A percentile compares a stretch with the other conserved stretches of the same genome.
Conservation (phyloP, 1,139 yeast species). For the Taiozyma sp. region DNA sequence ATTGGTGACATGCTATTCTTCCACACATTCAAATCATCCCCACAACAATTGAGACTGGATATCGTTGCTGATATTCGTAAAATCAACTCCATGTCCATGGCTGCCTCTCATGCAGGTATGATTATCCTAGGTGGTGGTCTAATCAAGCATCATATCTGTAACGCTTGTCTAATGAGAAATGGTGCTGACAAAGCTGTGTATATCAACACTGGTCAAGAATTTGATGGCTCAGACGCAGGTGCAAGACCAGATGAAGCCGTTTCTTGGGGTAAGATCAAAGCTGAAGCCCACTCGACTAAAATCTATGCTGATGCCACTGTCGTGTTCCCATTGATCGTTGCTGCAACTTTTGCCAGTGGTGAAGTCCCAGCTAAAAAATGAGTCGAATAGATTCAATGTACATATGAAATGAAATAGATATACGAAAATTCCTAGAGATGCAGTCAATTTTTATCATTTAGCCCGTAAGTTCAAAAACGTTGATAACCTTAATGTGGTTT, state of each 20-base stretch:
- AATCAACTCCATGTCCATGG: conserved; percentile 92
- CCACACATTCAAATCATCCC: conserved; percentile 94
- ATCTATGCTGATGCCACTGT: conserved; percentile 95
- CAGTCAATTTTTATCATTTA: neutral
- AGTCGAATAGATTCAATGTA: neutral
- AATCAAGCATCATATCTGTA: conserved; percentile 94
- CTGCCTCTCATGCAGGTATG: conserved; percentile 95
- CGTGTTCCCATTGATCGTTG: conserved; percentile 93
- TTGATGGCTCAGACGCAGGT: conserved; percentile 98
- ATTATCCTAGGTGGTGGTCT: conserved; percentile 94
- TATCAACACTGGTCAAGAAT: conserved; percentile 97
- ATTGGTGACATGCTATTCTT: conserved; percentile 98
- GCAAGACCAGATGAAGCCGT: conserved; percentile 99
- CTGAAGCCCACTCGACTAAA: conserved; percentile 87
- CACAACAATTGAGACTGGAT: conserved; percentile 83
- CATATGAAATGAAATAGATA: neutral
- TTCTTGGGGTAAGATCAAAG: conserved; percentile 97
- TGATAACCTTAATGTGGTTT: too few species aligned
- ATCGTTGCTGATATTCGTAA: conserved; percentile 90
- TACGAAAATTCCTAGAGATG: too few species aligned
- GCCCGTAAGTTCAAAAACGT: too few species aligned
- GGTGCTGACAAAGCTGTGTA: conserved; percentile 98
- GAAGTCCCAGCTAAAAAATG: conserved; percentile 19
- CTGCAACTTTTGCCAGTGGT: conserved; percentile 88
- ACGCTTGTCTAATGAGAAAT: conserved; percentile 97